Percentiles rank a stretch among this genome's conserved stretches.
Conservation (phyloP, 129 eudicot species). For the Sambucus nigra region DNA sequence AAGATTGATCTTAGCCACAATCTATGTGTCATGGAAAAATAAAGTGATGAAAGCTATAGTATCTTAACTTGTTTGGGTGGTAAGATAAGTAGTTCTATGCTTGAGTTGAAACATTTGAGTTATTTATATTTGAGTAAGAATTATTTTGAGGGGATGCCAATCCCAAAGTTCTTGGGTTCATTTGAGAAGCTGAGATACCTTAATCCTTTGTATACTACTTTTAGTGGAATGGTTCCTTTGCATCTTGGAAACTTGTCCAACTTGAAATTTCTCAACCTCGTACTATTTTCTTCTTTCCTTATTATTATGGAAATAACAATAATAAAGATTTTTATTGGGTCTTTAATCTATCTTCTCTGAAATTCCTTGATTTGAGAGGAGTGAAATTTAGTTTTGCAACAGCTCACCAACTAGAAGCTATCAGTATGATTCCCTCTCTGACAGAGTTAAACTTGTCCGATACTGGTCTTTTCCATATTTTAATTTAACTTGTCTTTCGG, state of each 20-base stretch:
- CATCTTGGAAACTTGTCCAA: constrained; percentile 24
- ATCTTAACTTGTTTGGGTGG: background rate
- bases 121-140: constrained; percentile 24
- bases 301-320: constrained; percentile 2
- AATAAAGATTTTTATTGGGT: constrained; percentile 22
- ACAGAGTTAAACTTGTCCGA: constrained; percentile 9
- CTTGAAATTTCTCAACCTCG: constrained; percentile 18
- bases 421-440: constrained; percentile 23
- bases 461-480: constrained; percentile 16
- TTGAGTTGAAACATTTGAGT: constrained; percentile 15
- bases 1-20: constrained; percentile 17
- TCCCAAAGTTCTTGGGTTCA: constrained; percentile 28
- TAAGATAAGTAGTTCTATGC: constrained; percentile 7
- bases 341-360: constrained; percentile 12
- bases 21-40: no score
- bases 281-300: background rate
- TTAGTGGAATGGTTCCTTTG: constrained; percentile 23
- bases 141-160: constrained; percentile 7
- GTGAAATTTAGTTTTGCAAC: constrained; percentile 8
- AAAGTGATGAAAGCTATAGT: background rate
- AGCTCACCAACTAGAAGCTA: constrained; percentile 10
- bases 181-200: no score
- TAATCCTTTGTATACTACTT: constrained; percentile 10
- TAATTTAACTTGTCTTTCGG: constrained; percentile 21
- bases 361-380: constrained; percentile 16